Base-by-base conservation (phyloP, 495 filamentous ascomycete genomes). In the Platismatia glauca region DNA sequence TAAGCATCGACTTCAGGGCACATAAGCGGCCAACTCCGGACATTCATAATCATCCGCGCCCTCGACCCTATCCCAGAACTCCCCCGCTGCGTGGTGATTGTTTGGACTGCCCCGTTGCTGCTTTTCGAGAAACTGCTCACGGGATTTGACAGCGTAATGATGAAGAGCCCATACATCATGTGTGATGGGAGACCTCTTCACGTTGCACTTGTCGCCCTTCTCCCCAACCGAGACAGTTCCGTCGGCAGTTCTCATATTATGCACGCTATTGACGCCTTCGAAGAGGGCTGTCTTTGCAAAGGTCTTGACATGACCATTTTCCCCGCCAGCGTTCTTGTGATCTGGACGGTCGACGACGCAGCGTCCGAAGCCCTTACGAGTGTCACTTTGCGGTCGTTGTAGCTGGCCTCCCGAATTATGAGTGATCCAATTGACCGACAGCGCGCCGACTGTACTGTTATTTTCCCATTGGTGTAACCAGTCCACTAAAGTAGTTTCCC, bases 351-450 rank as follows among this genome's bases (percentile, higher is more conserved):
- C 61, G 29, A 37, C 41, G 15, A 64, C 44, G 35, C 61, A 64
- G 8, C 58, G 41, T 22, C 29, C n/a, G 41, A 58, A 64, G 4
- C 39, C 39, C 31, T 59, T 58, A n/a, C 61, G 37, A 37, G 38
- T 46, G 22, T 58, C 56, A 22, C 20, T 43, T n/a, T 41, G 16
- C 24, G 61, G 61, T 33, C 35, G n/a, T 13, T 38, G 24, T 56
- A 50, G 55, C n/a, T 50, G 56, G 3, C 61, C 61, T 48, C n/a
- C 55, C 34, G 61, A 64, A 15, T 48, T 64, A 38, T 64, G 61
- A 12, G 53, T 38, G 15, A 64, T 33, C 55, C 61, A 59, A n/a
- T 59, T 58, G 27, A 64, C 55, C 18, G 55, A 56, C 41, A 64
- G 33, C 33, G 61, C 61, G 37, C 61, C 61, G 22, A 64, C 55